Evolutionary conservation across 805 yeast genomes (phyloP).

Genomic region (Saturnispora serradocipensis): DNA sequence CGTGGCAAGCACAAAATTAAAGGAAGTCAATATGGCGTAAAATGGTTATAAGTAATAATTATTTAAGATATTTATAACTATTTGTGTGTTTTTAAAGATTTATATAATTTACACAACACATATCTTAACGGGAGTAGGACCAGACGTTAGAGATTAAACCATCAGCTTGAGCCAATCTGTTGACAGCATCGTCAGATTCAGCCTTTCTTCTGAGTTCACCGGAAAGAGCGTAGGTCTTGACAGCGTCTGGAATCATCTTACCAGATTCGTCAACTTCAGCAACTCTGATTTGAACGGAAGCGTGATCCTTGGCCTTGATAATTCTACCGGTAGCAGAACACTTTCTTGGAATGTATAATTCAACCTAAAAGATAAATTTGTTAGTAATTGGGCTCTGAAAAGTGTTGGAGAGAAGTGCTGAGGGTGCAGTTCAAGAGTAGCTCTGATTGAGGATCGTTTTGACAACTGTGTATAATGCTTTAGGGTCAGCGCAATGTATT

Average conservation of each 20-base stretch:
- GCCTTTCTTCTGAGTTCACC: slow-evolving; percentile 99
- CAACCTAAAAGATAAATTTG: slow-evolving; percentile 54
- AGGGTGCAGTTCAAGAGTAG: neutral
- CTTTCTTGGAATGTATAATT: slow-evolving; percentile 99
- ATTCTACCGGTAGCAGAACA: slow-evolving; percentile 99
- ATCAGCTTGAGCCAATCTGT: slow-evolving; percentile 98
- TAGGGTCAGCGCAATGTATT: too few species aligned
- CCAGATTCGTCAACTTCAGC: slow-evolving; percentile 98
- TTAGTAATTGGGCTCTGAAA: slow-evolving; percentile 8
- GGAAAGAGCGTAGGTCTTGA: slow-evolving; percentile 91
- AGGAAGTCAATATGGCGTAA: neutral
- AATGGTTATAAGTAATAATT: neutral
- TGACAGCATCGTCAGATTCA: slow-evolving; percentile 98
- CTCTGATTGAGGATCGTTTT: too few species aligned
- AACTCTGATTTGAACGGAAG: slow-evolving; percentile 97
- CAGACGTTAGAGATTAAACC: slow-evolving; percentile 96
- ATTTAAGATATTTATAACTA: neutral
- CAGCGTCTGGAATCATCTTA: slow-evolving; percentile 82
- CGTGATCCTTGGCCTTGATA: slow-evolving; percentile 99
- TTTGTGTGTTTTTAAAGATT: slow-evolving; percentile 1
- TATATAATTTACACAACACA: slow-evolving; percentile 1
- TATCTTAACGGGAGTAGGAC: slow-evolving; percentile 80
- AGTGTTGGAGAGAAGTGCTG: neutral
- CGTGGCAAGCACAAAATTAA: neutral
- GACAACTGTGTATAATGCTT: too few species aligned